Evolutionary conservation across 768 basidiomycete genomes (phyloP).

Genomic region (Pleurotus pulmonarius): DNA sequence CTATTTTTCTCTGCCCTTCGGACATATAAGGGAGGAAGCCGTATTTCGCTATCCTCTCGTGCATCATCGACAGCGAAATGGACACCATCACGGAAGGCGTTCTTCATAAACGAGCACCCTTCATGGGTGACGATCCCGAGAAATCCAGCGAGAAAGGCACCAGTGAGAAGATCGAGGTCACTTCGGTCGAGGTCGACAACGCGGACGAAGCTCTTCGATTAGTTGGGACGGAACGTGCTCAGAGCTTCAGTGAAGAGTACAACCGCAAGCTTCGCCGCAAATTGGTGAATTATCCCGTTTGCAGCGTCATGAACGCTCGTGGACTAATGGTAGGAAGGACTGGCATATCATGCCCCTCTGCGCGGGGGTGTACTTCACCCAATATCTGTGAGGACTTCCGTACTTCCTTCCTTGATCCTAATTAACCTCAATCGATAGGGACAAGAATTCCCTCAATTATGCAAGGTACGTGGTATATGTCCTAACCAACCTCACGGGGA

Average conservation of each 20-base stretch:
- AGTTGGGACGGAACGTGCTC: conserved; percentile 48
- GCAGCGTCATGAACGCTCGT: background rate
- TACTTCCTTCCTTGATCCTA: background rate
- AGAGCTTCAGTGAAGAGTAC: conserved; percentile 58
- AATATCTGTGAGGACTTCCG: conserved; percentile 43
- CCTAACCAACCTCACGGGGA: background rate
- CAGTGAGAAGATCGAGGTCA: conserved; percentile 29
- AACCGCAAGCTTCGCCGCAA: conserved; percentile 55
- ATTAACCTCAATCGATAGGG: conserved; percentile 28
- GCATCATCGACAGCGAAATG: background rate
- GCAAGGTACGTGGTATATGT: conserved; percentile 41
- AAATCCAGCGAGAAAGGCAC: conserved; percentile 8
- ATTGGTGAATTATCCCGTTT: conserved; percentile 34
- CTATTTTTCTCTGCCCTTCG: too few relatives aligned
- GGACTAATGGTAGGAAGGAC: conserved; percentile 30
- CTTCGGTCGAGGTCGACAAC: conserved; percentile 31
- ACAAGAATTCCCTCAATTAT: conserved; percentile 69
- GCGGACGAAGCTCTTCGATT: conserved; percentile 62
- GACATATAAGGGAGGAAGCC: too few relatives aligned
- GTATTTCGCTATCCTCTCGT: background rate
- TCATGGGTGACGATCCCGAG: background rate
- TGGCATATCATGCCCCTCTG: conserved; percentile 49
- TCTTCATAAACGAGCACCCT: conserved; percentile 1
- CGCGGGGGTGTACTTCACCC: conserved; percentile 66
- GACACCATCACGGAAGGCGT: background rate